Base-by-base conservation (phyloP, 257 asterid species). In the Nicotiana sylvestris region DNA sequence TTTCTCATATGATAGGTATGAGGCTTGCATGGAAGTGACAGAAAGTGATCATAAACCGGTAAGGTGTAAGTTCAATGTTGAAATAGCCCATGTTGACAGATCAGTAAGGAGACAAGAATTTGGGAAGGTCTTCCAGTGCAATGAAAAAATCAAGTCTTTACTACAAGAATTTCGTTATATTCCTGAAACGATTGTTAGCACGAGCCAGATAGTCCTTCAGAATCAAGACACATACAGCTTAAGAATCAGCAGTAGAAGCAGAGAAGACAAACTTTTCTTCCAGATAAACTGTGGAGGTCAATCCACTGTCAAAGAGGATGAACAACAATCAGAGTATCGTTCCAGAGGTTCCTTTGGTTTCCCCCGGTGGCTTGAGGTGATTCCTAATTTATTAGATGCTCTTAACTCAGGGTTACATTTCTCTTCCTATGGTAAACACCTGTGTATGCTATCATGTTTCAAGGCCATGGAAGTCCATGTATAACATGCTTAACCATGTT, bases 31-130 rank as follows among this genome's bases (percentile, higher is more conserved):
- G 99, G 98, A 94, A 77, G 98, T 96, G 66, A 92, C 89, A 10
- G 99, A 96, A 81, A 96, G 98, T 80, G 99, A 96, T 87, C 99
- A 96, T 81, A 96, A 96, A 76, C 99, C 98, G 0, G 97, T 96
- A 29, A 88, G 99, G 16, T 96, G 99, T 92, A 96, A 92, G 82
- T 82, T 96, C 82, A 85, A 91, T 43, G 85, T 94, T 32, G 98
- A 93, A 85, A 95, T 94, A 77, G 92, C 98, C n/a, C 98, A 85
- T 78, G 93, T 93, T 10, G 96, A 94, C 81, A 85, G 98, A 90
- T 94, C 98, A 21, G 85, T 93, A 33, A 86, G 98, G 84, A 88
- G 99, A 86, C 93, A 88, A 68, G 95, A 91, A 83, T 86, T 90
- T 18, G 99, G 99, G 16, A 90, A 85, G 66, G 90, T 96, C 77